Conservation (phyloP, 2,329 filamentous ascomycete species). For the Cordyceps cateniannulata region DNA sequence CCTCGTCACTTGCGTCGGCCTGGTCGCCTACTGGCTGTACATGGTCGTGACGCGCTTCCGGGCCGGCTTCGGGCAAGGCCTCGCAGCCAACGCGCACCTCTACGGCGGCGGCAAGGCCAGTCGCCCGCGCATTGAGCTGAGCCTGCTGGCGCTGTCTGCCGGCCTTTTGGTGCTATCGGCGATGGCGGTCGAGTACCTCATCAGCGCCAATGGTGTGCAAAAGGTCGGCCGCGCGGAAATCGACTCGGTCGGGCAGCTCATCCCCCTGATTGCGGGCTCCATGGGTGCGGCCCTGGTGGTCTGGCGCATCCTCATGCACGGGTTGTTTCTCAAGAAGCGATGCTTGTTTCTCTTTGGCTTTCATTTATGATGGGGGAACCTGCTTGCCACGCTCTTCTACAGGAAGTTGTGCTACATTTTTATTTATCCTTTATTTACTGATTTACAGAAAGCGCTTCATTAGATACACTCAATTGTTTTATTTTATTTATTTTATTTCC, state of each 20-base stretch:
- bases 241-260: constrained; percentile 19
- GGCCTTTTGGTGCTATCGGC: constrained; percentile 17
- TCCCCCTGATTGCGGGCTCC: constrained; percentile 19
- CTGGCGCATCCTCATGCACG: constrained; percentile 17
- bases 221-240: constrained; percentile 13
- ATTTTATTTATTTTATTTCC: not conserved
- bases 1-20: constrained; percentile 14
- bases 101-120: not conserved
- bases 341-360: constrained; percentile 18
- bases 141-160: constrained; percentile 17
- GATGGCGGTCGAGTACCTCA: constrained; percentile 18
- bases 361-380: constrained; percentile 14
- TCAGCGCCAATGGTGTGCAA: constrained; percentile 15
- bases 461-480: not conserved
- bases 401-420: not conserved
- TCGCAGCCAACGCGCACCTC: not conserved
- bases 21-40: constrained; percentile 9
- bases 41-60: constrained; percentile 11
- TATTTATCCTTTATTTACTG: no score
- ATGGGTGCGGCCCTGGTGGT: constrained; percentile 15
- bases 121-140: constrained; percentile 18
- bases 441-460: not conserved
- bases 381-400: not conserved
- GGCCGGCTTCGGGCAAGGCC: constrained; percentile 12
- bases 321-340: constrained; percentile 15